Base-by-base conservation (phyloP, 1,284 basidiomycete species). In the Rhodofomes roseus region DNA sequence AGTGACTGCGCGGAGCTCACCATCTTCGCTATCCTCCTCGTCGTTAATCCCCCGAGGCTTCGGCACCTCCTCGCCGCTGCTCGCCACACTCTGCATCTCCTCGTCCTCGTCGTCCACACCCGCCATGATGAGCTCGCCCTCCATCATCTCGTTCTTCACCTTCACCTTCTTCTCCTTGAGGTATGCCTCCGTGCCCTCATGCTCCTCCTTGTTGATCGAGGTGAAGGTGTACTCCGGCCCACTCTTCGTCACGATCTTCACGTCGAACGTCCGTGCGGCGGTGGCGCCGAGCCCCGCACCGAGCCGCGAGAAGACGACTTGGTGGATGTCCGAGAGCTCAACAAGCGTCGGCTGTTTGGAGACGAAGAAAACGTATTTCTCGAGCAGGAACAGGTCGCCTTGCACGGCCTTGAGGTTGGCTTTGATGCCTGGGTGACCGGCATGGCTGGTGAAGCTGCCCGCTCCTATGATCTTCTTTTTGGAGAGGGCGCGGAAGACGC, bases 301-400 rank as follows among this genome's bases (percentile, higher is more conserved):
- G 14, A 99, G 93, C 61, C 95, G 92, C 12, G 95, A 96, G 80
- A 99, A 98, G 55, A 95, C 83, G 62, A 94, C 91, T 74, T 93
- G 90, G 68, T 95, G 89, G 60, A 98, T 91, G 69, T 98, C 95
- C 59, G 87, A 85, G 65, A 97, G 89, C 65, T 97, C 93, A 67
- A 98, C 85, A 68, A 98, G 89, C 40, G 90, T 89, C 1, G 97
- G 96, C 69, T 95, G 91, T 76, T 98, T 99, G 60, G 96, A 95
- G 58, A 99, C 95, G 79, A 98, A 99, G 76, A 99, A 93, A 54
- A 99, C 82, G 72, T 92, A 94, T 84, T 98, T 98, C 73, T 99
- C 97, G 63, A 99, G 87, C 79, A 98, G 87, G 83, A 98, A 99
- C 27, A 99, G 86, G 73, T 98, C 94, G 63, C 97, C 97, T 74